Conservation (phyloP, 768 basidiomycete species). For the Lactarius vividus region DNA sequence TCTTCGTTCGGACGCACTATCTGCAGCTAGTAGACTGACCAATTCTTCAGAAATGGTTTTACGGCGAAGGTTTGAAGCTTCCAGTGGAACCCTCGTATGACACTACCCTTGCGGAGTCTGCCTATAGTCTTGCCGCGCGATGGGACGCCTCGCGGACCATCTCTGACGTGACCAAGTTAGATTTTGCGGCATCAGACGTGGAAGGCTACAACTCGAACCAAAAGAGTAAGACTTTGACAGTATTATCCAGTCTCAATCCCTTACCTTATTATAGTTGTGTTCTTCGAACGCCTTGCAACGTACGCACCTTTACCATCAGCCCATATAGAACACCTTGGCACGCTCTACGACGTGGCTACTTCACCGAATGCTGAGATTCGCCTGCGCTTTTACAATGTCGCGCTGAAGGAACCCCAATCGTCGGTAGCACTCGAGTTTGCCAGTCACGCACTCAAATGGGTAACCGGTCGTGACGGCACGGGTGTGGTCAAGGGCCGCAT, state of each 20-base stretch:
- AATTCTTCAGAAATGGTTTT: conserved; percentile 64
- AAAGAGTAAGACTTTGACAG: conserved; percentile 48
- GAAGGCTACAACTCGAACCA: conserved; percentile 69
- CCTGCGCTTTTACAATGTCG: conserved; percentile 73
- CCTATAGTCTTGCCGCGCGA: conserved; percentile 65
- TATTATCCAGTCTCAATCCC: background rate
- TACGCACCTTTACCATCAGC: conserved; percentile 55
- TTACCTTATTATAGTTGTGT: conserved; percentile 54
- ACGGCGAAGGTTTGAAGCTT: conserved; percentile 72
- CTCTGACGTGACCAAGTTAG: conserved; percentile 43
- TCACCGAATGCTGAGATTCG: conserved; percentile 76
- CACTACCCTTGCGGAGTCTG: conserved; percentile 60
- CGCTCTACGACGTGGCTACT: conserved; percentile 46
- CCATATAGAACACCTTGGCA: conserved; percentile 59
- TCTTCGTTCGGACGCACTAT: background rate
- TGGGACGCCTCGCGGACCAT: conserved; percentile 67
- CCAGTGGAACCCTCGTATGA: conserved; percentile 79
- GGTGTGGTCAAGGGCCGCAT: conserved; percentile 72
- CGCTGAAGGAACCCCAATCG: conserved; percentile 50
- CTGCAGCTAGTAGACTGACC: background rate
- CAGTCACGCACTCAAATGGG: conserved; percentile 58
- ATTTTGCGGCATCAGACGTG: conserved; percentile 62
- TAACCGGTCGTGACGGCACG: conserved; percentile 56
- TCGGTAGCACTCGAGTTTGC: conserved; percentile 52
- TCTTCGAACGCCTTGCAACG: conserved; percentile 77